Evolutionary conservation across 1,139 yeast genomes (phyloP).

Genomic region (Diutina scorzettiae): DNA sequence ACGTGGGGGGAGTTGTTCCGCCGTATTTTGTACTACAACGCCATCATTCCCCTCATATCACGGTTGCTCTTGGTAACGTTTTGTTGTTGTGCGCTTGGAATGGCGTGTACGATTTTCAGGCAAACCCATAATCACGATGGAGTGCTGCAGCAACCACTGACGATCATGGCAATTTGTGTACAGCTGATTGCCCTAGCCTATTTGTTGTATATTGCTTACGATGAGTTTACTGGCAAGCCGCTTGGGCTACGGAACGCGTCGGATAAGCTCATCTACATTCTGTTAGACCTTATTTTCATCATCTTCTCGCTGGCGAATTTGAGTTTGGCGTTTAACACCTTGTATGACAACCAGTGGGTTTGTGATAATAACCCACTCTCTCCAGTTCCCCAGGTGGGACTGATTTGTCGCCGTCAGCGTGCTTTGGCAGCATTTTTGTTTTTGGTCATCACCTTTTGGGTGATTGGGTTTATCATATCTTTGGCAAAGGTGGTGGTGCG

Average conservation of each 20-base stretch:
- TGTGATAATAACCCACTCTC: conserved; percentile 31
- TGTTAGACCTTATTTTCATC: conserved; percentile 76
- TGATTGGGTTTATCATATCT: conserved; percentile 72
- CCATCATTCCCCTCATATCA: conserved; percentile 48
- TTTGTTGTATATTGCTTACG: conserved; percentile 71
- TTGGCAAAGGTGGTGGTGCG: conserved; percentile 74
- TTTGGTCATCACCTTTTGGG: conserved; percentile 70
- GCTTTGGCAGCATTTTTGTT: conserved; percentile 72
- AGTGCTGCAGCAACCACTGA: conserved; percentile 75
- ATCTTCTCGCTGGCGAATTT: conserved; percentile 90
- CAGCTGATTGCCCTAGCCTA: conserved; percentile 72
- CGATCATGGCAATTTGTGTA: conserved; percentile 84
- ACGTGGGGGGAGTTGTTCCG: conserved; percentile 53
- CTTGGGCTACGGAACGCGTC: conserved; percentile 76
- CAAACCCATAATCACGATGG: conserved; percentile 22
- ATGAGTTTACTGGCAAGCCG: conserved; percentile 88
- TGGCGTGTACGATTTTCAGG: conserved; percentile 31
- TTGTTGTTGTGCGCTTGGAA: conserved; percentile 49
- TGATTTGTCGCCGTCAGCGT: conserved; percentile 69
- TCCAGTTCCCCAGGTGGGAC: conserved; percentile 7
- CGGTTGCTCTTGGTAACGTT: conserved; percentile 29
- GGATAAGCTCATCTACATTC: conserved; percentile 63
- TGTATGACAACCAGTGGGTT: conserved; percentile 76
- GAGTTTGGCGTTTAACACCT: conserved; percentile 73
- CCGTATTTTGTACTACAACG: conserved; percentile 50